phyloP scores from a whole-genome alignment of 1,284 basidiomycete genomes.

The Cutaneotrichosporon cavernicola region DNA sequence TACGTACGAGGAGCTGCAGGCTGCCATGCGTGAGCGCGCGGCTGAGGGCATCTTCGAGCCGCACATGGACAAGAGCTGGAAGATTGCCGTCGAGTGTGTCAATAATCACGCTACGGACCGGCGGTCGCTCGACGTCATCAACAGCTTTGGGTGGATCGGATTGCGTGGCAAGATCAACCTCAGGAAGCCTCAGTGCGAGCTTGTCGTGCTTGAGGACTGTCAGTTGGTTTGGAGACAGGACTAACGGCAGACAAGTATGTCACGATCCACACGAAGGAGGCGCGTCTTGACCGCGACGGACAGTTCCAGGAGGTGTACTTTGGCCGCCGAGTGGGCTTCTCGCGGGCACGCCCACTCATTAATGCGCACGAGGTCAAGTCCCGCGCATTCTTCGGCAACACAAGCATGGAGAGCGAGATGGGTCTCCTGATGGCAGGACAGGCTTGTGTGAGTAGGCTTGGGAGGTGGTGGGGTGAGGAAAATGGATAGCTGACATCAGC shows the following conservation, averaged over 20 bases:
- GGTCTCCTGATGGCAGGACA: slow-evolving; percentile 95
- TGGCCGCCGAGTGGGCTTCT: slow-evolving; percentile 76
- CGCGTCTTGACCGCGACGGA: slow-evolving; percentile 58
- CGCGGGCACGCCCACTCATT: slow-evolving; percentile 68
- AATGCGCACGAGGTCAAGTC: slow-evolving; percentile 82
- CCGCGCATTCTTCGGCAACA: slow-evolving; percentile 88
- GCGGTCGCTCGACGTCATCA: slow-evolving; percentile 60
- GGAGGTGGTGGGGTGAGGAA: not conserved
- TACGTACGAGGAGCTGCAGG: slow-evolving; percentile 68
- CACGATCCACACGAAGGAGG: slow-evolving; percentile 29
- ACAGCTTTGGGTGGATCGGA: slow-evolving; percentile 71
- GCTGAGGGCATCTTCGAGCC: slow-evolving; percentile 59
- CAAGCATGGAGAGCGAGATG: slow-evolving; percentile 96
- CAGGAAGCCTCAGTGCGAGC: slow-evolving; percentile 72
- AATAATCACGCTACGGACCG: slow-evolving; percentile 52
- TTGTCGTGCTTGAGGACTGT: slow-evolving; percentile 91
- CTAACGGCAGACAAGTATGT: slow-evolving; percentile 35
- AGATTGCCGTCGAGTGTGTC: slow-evolving; percentile 72
- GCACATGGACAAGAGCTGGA: slow-evolving; percentile 72
- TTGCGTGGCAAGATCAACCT: slow-evolving; percentile 80
- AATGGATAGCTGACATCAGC: slow-evolving; percentile 55
- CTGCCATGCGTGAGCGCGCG: slow-evolving; percentile 57
- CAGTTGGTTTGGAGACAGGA: slow-evolving; percentile 5
- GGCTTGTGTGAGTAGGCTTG: slow-evolving; percentile 62
- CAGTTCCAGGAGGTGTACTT: slow-evolving; percentile 71